These are phyloP conservation scores for Acanthamoeba culbertsoni DNA, from an alignment of 208 protist genomes.

Conservation along the genomic window DNA sequence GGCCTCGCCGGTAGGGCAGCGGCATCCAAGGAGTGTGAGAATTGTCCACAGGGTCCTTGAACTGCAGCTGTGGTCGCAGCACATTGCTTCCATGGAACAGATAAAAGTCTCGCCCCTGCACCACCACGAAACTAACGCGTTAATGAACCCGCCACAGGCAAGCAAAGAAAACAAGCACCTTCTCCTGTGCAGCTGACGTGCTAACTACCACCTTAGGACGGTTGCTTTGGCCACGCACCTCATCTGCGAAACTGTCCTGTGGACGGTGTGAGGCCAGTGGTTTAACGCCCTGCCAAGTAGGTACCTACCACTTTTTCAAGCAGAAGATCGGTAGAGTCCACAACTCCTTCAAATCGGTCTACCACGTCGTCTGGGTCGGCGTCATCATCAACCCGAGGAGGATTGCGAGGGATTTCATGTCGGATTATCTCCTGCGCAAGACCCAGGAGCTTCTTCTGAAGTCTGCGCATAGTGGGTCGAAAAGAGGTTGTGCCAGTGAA, in stretches of 20 bases:
- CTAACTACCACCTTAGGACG: not conserved
- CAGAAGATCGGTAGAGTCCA: not conserved
- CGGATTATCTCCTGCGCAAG: not conserved
- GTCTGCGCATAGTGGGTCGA: not conserved
- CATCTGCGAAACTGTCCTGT: not conserved
- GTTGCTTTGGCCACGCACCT: slow-evolving; percentile 1
- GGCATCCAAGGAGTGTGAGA: slow-evolving; percentile 69
- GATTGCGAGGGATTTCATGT: not conserved
- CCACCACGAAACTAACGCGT: no score
- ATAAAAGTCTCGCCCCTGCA: not conserved
- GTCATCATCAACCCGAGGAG: not conserved
- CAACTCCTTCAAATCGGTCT: slow-evolving; percentile 15
- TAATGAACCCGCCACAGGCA: not conserved
- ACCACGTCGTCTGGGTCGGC: not conserved
- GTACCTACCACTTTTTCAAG: not conserved
- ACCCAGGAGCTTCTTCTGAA: not conserved
- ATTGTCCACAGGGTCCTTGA: slow-evolving; percentile 75
- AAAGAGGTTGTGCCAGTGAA: not conserved
- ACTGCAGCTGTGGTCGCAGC: slow-evolving; percentile 73
- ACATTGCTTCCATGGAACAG: slow-evolving; percentile 68
- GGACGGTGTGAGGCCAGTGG: no score
- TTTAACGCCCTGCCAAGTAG: not conserved
- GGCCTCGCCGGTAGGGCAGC: not conserved
- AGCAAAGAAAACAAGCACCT: not conserved
- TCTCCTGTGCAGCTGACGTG: not conserved